Conservation (phyloP, 2,329 filamentous ascomycete species). For the Lasiodiplodia sp. region DNA sequence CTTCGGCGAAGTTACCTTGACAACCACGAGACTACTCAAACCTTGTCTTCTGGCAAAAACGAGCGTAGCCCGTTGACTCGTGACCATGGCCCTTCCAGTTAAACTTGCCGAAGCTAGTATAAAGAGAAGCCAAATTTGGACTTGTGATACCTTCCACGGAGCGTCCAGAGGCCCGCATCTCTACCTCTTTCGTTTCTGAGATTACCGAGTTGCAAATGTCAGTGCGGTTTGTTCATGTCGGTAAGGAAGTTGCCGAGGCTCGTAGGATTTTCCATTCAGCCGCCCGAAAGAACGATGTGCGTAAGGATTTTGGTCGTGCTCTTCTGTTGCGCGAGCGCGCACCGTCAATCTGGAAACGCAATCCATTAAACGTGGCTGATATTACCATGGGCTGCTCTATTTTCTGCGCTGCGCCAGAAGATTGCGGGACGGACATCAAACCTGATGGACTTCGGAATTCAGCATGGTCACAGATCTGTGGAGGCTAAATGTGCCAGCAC, state of each 20-base stretch:
- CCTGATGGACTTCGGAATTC: neutral
- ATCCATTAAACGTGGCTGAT: neutral
- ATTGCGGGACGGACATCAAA: neutral
- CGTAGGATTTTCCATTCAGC: neutral
- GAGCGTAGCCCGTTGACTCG: neutral
- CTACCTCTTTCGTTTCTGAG: neutral
- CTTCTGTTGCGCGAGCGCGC: neutral
- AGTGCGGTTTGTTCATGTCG: neutral
- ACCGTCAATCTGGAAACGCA: neutral
- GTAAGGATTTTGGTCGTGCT: neutral
- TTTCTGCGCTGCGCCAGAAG: neutral
- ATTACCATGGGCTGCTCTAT: neutral
- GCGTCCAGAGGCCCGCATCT: constrained; percentile 6
- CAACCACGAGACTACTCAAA: neutral
- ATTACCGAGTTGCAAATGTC: constrained; percentile 11
- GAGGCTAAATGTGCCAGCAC: neutral
- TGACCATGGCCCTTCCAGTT: neutral
- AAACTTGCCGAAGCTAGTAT: neutral
- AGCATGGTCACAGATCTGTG: neutral
- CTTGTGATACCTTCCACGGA: constrained; percentile 4
- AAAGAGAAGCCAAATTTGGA: neutral
- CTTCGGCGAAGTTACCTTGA: neutral
- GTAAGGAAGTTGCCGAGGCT: constrained; percentile 5
- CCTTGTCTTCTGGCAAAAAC: constrained; percentile 2
- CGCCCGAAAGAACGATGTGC: neutral